A percentile compares a stretch with the other conserved stretches of the same genome.
Conservation (phyloP, 2,329 filamentous ascomycete genomes). For the Fusarium nelsonii region DNA sequence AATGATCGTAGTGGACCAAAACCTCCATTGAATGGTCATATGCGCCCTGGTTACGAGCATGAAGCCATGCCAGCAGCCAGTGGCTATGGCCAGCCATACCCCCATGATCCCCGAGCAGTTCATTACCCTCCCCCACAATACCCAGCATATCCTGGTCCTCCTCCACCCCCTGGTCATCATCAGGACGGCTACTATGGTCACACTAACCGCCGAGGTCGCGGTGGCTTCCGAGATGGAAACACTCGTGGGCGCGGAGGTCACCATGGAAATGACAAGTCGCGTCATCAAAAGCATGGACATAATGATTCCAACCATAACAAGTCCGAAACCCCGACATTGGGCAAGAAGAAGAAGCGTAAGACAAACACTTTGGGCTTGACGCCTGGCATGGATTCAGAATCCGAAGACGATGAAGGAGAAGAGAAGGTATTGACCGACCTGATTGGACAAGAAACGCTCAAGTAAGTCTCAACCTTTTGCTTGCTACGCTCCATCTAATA, state of each 20-base stretch:
- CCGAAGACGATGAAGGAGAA: slow-evolving; percentile 76
- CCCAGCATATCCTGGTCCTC: slow-evolving; percentile 57
- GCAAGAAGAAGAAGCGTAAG: slow-evolving; percentile 78
- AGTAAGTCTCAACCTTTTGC: slow-evolving; percentile 57
- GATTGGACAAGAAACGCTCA: slow-evolving; percentile 66
- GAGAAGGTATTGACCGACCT: slow-evolving; percentile 73
- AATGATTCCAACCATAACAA: slow-evolving; percentile 50
- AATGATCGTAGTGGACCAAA: slow-evolving; percentile 59
- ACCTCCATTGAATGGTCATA: slow-evolving; percentile 48
- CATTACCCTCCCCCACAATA: slow-evolving; percentile 53
- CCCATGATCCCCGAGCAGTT: slow-evolving; percentile 55
- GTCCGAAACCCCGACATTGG: slow-evolving; percentile 59
- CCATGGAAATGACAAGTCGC: slow-evolving; percentile 60
- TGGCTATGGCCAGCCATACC: slow-evolving; percentile 57
- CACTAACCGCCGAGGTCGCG: slow-evolving; percentile 53
- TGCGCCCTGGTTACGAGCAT: slow-evolving; percentile 54
- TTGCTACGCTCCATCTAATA: slow-evolving; percentile 22
- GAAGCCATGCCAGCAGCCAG: slow-evolving; percentile 52
- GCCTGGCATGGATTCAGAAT: slow-evolving; percentile 72
- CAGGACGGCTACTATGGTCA: slow-evolving; percentile 55
- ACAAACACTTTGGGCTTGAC: slow-evolving; percentile 79
- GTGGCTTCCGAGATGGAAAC: slow-evolving; percentile 53
- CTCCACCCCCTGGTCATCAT: slow-evolving; percentile 53
- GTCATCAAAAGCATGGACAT: slow-evolving; percentile 55
- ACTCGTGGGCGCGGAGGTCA: slow-evolving; percentile 58